A percentile compares a stretch with the other conserved stretches of the same genome.
Evolutionary conservation across 305 asterid species (phyloP).

Genomic region (Fraxinus ornus): DNA sequence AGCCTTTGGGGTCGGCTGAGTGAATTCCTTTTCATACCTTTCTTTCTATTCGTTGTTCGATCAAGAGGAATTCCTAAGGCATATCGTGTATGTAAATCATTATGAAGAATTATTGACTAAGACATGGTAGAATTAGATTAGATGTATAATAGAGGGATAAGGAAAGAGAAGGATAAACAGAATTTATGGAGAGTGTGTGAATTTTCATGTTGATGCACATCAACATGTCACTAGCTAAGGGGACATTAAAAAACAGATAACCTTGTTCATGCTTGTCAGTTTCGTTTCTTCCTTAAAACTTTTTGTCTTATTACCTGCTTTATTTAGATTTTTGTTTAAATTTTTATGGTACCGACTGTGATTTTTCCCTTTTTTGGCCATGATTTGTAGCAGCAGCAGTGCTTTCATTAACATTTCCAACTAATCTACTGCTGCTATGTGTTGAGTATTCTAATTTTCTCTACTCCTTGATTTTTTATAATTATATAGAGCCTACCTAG

Average conservation of each 20-base stretch:
- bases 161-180: not conserved
- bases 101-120: not conserved
- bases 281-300: not conserved
- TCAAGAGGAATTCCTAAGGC: not conserved
- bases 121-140: not conserved
- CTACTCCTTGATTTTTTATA: not conserved
- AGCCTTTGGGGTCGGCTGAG: not conserved
- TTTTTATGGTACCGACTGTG: not conserved
- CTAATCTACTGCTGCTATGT: not conserved
- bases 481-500: not conserved
- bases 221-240: constrained; percentile 20
- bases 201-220: constrained; percentile 13
- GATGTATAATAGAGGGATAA: not conserved
- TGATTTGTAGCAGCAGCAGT: not conserved
- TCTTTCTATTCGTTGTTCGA: not conserved
- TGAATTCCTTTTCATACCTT: not conserved
- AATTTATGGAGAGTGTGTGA: constrained; percentile 14
- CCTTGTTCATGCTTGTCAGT: constrained; percentile 10
- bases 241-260: constrained; percentile 19
- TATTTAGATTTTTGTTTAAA: not conserved
- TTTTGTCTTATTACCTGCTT: not conserved
- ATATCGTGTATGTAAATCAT: not conserved
- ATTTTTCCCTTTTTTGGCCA: not conserved
- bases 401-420: not conserved
- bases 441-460: not conserved